Base-by-base conservation (phyloP, 2,329 filamentous ascomycete species). In the Phyllosticta capitalensis region DNA sequence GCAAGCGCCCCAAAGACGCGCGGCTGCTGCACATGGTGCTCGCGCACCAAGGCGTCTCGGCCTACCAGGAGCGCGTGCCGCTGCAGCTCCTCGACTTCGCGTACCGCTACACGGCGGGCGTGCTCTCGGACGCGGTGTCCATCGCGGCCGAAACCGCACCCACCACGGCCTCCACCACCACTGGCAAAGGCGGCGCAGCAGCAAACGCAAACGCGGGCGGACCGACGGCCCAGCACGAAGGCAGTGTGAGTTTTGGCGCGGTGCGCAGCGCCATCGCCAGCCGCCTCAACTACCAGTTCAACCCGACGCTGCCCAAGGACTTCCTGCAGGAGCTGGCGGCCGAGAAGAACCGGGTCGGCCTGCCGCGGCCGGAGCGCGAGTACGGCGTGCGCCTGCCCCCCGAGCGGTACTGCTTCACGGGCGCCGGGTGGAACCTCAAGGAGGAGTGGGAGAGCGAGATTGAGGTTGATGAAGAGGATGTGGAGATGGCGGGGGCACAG, bases 41-140 rank as follows among this genome's bases (percentile, higher is more conserved):
- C 54, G 86, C 86, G 20, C 87, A 87, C 7, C 86, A 91, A 67
- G 89, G 89, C 68, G 88, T 92, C 9, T 85, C 86, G 4, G 81
- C 86, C 49, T 94, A 90, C 78, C 89, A 92, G 72, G 83, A 88
- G 71, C 88, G 89, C 67, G 89, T 94, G 1, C 89, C 89, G 0
- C 81, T 92, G 0, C 84, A 92, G 61, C 84, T 94, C 54, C 85
- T 94, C 71, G 89, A 94, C 65, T 92, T 92, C 69, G 88, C 89
- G 54, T 94, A 94, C 80, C 85, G 89, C 45, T 89, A 91, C 78
- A 89, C 87, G 9, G 84, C 84, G 1, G 81, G 83, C 60, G 79
- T 92, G 38, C 83, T 92, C 20, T 83, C 78, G 64, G 88, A 91
- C 74, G 86, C 84, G 6, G 74, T 89, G 6, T 86, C 71, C 5